These are phyloP conservation scores for Yamadazyma ubonensis DNA, from an alignment of 805 yeast species.

Conservation along the genomic window DNA sequence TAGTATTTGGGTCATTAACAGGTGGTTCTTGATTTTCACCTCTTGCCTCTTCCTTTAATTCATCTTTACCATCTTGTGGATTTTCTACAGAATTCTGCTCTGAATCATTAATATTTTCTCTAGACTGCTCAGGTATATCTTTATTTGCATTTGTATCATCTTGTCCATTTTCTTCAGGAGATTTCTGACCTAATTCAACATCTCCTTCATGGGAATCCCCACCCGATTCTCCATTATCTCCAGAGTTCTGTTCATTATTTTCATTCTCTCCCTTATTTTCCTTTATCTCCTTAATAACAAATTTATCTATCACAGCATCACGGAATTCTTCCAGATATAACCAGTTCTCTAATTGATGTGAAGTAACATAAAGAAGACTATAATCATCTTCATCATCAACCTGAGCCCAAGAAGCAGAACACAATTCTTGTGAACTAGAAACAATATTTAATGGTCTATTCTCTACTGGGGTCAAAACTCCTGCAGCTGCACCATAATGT, in stretches of 20 bases:
- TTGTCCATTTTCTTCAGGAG: too few relatives aligned
- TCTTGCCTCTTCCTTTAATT: too few relatives aligned
- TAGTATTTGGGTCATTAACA: too few relatives aligned
- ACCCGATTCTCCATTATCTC: not conserved
- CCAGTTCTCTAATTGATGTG: conserved; percentile 37
- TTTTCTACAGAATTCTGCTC: not conserved
- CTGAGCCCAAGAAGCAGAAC: conserved; percentile 41
- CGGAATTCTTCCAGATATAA: conserved; percentile 17
- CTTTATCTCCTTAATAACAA: conserved; percentile 6
- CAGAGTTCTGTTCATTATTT: not conserved
- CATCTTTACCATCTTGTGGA: not conserved
- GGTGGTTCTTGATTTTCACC: not conserved
- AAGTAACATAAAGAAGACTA: conserved; percentile 29
- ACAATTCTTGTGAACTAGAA: conserved; percentile 28
- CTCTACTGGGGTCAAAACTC: conserved; percentile 28
- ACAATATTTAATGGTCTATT: conserved; percentile 20
- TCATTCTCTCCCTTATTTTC: not conserved
- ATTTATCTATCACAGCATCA: conserved; percentile 18
- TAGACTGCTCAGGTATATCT: not conserved
- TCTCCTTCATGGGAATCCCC: too few relatives aligned
- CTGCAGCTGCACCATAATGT: conserved; percentile 27
- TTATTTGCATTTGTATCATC: too few relatives aligned
- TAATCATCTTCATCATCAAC: conserved; percentile 23
- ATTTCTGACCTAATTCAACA: too few relatives aligned
- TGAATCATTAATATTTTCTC: too few relatives aligned